Evolutionary conservation across 305 asterid species (phyloP).

Genomic region (Solanum hybrid): DNA sequence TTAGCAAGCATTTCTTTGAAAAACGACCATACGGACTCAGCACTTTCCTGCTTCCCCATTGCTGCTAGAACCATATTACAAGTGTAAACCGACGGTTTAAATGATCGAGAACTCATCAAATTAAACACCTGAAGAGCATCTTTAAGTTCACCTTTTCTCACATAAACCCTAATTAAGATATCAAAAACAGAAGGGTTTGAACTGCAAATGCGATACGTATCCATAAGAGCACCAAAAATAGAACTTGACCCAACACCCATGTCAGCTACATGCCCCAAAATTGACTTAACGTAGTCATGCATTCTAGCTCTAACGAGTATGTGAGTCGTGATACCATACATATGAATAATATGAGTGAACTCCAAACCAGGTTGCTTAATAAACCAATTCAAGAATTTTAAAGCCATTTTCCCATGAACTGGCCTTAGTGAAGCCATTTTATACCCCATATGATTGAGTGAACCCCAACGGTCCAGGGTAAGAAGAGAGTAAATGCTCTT

Average conservation of each 20-base stretch:
- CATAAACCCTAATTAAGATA: slow-evolving; percentile 62
- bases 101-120: slow-evolving; percentile 52
- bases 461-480: slow-evolving; percentile 87
- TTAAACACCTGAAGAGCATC: slow-evolving; percentile 52
- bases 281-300: slow-evolving; percentile 54
- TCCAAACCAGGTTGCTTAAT: slow-evolving; percentile 74
- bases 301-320: slow-evolving; percentile 79
- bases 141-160: slow-evolving; percentile 30
- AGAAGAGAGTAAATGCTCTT: slow-evolving; percentile 55
- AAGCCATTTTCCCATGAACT: slow-evolving; percentile 78
- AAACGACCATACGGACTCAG: slow-evolving; percentile 53
- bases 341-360: slow-evolving; percentile 44
- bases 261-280: slow-evolving; percentile 32
- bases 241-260: slow-evolving; percentile 39
- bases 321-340: slow-evolving; percentile 72
- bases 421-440: slow-evolving; percentile 51
- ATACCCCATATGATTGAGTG: slow-evolving; percentile 70
- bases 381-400: slow-evolving; percentile 74
- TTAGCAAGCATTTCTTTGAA: slow-evolving; percentile 61
- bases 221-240: slow-evolving; percentile 54
- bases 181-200: slow-evolving; percentile 91
- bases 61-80: slow-evolving; percentile 69
- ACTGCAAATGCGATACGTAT: slow-evolving; percentile 61
- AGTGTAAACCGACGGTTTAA: slow-evolving; percentile 61
- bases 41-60: slow-evolving; percentile 26